Percentiles rank a stretch among this genome's conserved stretches.
phyloP scores from a whole-genome alignment of 2,329 filamentous ascomycete genomes.

The Phyllachora maydis region DNA sequence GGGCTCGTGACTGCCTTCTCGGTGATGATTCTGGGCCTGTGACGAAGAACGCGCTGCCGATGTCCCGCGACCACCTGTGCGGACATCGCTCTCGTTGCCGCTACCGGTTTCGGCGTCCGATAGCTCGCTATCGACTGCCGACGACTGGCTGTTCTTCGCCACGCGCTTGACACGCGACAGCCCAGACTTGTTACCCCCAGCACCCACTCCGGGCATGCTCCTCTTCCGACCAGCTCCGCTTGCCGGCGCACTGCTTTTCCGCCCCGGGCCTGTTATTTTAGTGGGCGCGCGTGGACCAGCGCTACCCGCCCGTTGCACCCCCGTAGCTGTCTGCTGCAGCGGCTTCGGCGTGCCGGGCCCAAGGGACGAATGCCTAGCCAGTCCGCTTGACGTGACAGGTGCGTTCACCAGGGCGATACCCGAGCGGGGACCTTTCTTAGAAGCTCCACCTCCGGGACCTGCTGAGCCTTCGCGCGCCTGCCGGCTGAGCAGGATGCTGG shows the following conservation, averaged over 20 bases:
- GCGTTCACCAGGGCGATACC: slow-evolving; percentile 24
- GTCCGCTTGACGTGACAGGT: slow-evolving; percentile 30
- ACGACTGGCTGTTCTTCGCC: slow-evolving; percentile 39
- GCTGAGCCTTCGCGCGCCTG: slow-evolving; percentile 36
- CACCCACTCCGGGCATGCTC: slow-evolving; percentile 12
- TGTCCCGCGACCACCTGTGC: slow-evolving; percentile 16
- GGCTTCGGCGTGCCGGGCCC: slow-evolving; percentile 41
- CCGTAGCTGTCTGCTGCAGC: slow-evolving; percentile 7
- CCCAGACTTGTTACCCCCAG: slow-evolving; percentile 29
- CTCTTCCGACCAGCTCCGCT: slow-evolving; percentile 23
- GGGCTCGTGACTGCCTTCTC: slow-evolving; percentile 1
- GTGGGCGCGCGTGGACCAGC: slow-evolving; percentile 32
- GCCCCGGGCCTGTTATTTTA: slow-evolving; percentile 20
- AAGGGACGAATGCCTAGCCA: slow-evolving; percentile 41
- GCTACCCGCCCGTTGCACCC: slow-evolving; percentile 25
- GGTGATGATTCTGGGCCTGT: slow-evolving; percentile 1
- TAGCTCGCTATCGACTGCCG: slow-evolving; percentile 41
- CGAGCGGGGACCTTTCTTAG: slow-evolving; percentile 29
- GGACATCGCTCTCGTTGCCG: slow-evolving; percentile 26
- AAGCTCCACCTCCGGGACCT: slow-evolving; percentile 24
- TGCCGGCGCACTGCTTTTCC: slow-evolving; percentile 27
- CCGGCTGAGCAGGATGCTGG: slow-evolving; percentile 35
- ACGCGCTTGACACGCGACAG: slow-evolving; percentile 41
- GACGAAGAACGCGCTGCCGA: slow-evolving; percentile 8
- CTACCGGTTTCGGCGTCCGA: slow-evolving; percentile 39